Percentiles rank a stretch among this genome's conserved stretches.
Conservation (phyloP, 2,329 filamentous ascomycete genomes). For the Beauveria sp. region DNA sequence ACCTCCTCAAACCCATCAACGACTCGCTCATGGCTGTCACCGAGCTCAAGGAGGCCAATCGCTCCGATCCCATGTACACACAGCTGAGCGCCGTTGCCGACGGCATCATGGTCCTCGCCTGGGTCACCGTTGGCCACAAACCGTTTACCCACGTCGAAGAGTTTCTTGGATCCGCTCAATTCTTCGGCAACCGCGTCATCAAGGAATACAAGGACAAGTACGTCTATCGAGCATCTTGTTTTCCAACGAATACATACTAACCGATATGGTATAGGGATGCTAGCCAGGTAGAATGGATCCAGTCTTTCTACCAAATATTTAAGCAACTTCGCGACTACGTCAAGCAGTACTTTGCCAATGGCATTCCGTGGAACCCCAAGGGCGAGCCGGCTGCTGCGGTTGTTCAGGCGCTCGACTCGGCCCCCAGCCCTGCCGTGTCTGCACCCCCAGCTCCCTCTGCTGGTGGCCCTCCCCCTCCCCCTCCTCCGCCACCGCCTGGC, state of each 20-base stretch:
- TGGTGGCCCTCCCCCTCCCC: slow-evolving; percentile 45
- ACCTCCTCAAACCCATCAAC: slow-evolving; percentile 81
- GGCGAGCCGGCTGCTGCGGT: slow-evolving; percentile 66
- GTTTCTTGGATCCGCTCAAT: slow-evolving; percentile 74
- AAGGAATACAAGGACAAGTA: slow-evolving; percentile 76
- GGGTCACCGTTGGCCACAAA: slow-evolving; percentile 78
- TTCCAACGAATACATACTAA: not conserved
- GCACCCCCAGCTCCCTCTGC: slow-evolving; percentile 44
- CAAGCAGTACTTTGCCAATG: slow-evolving; percentile 71
- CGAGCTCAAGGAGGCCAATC: slow-evolving; percentile 74
- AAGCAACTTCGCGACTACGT: slow-evolving; percentile 76
- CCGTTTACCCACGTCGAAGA: slow-evolving; percentile 83
- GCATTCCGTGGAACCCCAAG: slow-evolving; percentile 79
- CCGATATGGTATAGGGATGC: slow-evolving; percentile 50
- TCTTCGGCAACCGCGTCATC: slow-evolving; percentile 89
- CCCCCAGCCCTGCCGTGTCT: slow-evolving; percentile 30
- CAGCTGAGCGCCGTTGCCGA: slow-evolving; percentile 84
- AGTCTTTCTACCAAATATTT: slow-evolving; percentile 88
- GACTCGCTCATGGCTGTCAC: slow-evolving; percentile 71
- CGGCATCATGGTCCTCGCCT: slow-evolving; percentile 81
- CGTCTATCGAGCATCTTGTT: not conserved
- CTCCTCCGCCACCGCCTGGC: slow-evolving; percentile 59
- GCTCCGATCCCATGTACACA: slow-evolving; percentile 65
- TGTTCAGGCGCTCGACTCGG: slow-evolving; percentile 44
- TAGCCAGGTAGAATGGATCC: slow-evolving; percentile 79